Evolutionary conservation across 345 rosid species (phyloP).

Genomic region (Barbarea vulgaris): DNA sequence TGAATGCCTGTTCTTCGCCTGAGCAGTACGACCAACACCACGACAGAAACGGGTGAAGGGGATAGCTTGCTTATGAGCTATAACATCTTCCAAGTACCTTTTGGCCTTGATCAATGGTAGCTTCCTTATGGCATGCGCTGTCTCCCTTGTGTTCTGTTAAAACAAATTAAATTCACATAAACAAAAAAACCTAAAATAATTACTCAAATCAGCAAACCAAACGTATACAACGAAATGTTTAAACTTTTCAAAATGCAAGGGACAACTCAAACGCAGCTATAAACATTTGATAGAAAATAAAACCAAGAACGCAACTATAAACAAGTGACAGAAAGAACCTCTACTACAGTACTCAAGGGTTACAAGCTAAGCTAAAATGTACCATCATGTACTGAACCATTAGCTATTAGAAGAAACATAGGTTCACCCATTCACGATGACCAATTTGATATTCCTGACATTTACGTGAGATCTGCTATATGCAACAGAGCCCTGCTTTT

Average conservation of each 20-base stretch:
- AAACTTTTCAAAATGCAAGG: too few relatives aligned
- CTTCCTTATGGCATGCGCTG: conserved; percentile 81
- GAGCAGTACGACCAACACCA: conserved; percentile 98
- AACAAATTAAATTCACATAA: neutral
- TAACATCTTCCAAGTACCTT: conserved; percentile 94
- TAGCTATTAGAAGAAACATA: conserved; percentile 44
- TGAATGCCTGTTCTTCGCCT: conserved; percentile 95
- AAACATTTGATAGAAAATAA: neutral
- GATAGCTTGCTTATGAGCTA: conserved; percentile 95
- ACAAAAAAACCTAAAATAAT: neutral
- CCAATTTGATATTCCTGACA: conserved; percentile 56
- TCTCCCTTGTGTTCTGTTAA: conserved; percentile 83
- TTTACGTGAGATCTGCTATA: conserved; percentile 57
- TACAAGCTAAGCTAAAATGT: conserved; percentile 10
- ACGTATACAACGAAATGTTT: too few relatives aligned
- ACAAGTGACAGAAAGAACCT: too few relatives aligned
- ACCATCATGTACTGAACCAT: conserved; percentile 65
- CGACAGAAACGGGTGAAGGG: conserved; percentile 97
- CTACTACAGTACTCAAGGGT: neutral
- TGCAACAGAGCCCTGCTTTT: conserved; percentile 65
- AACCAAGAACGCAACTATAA: too few relatives aligned
- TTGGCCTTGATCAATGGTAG: conserved; percentile 86
- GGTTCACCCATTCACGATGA: conserved; percentile 69
- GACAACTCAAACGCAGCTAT: neutral
- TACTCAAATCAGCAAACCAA: neutral